Evolutionary conservation across 2,329 filamentous ascomycete genomes (phyloP).

Genomic region (Aspergillus piperis): DNA sequence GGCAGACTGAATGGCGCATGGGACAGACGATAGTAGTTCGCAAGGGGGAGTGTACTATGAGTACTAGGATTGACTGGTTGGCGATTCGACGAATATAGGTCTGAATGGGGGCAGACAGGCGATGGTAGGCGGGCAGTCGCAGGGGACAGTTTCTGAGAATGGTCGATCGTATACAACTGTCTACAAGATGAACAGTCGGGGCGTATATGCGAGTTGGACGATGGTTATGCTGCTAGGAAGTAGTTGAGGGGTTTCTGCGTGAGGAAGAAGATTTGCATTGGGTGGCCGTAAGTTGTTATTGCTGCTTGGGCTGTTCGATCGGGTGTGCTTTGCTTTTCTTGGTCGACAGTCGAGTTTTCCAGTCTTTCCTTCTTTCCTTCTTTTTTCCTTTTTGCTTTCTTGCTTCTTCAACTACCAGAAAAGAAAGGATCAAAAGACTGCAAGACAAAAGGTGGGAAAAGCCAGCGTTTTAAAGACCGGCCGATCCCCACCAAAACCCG

Average conservation of each 20-base stretch:
- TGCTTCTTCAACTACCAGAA: background rate
- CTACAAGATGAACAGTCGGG: slow-evolving; percentile 1
- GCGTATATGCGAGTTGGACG: background rate
- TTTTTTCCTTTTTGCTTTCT: background rate
- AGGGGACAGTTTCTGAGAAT: background rate
- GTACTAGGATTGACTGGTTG: background rate
- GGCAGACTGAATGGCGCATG: slow-evolving; percentile 10
- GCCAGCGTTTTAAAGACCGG: slow-evolving; percentile 3
- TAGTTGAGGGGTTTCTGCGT: slow-evolving; percentile 26
- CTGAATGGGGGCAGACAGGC: background rate
- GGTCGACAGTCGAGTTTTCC: background rate
- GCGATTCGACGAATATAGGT: background rate
- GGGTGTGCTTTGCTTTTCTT: background rate
- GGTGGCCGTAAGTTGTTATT: slow-evolving; percentile 9
- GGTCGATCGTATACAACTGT: slow-evolving; percentile 6
- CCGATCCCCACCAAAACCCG: too few relatives aligned
- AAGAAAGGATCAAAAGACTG: too few relatives aligned
- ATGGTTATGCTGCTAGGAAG: slow-evolving; percentile 24
- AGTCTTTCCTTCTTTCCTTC: background rate
- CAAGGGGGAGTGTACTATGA: background rate
- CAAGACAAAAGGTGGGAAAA: background rate
- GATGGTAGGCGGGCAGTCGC: background rate
- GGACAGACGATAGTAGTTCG: background rate
- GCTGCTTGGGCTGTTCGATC: slow-evolving; percentile 8
- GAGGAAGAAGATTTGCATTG: slow-evolving; percentile 27